A percentile compares a stretch with the other conserved stretches of the same genome.
These are phyloP conservation scores for Gossypium anomalum DNA, from an alignment of 345 rosid genomes.

Conservation along the genomic window DNA sequence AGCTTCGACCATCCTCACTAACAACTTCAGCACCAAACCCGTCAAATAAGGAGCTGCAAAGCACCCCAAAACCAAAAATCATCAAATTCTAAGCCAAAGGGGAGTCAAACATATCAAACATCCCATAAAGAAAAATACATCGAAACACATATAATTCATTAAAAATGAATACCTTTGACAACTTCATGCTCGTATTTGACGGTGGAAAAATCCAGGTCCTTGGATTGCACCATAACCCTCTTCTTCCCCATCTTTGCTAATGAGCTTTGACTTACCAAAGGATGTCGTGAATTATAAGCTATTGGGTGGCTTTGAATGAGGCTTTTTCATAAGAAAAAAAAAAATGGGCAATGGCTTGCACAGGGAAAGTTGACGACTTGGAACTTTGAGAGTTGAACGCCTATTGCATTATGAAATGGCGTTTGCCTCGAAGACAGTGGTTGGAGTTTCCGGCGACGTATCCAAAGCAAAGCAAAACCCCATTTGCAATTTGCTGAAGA, in stretches of 20 bases:
- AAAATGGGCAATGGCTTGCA: too few relatives aligned
- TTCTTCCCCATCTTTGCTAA: slow-evolving; percentile 51
- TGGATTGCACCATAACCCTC: slow-evolving; percentile 46
- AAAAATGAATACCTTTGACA: slow-evolving; percentile 41
- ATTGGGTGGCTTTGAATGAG: too few relatives aligned
- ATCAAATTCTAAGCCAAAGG: slow-evolving; percentile 12
- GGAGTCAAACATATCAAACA: neutral
- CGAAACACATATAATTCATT: neutral
- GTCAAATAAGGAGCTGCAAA: slow-evolving; percentile 73
- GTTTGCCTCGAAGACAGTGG: too few relatives aligned
- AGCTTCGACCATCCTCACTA: slow-evolving; percentile 52
- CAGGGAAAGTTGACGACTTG: too few relatives aligned
- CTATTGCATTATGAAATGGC: too few relatives aligned
- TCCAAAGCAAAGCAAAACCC: too few relatives aligned
- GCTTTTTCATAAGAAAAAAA: too few relatives aligned
- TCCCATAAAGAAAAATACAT: neutral
- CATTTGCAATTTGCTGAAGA: too few relatives aligned
- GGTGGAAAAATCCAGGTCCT: slow-evolving; percentile 48
- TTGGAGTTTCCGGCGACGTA: too few relatives aligned
- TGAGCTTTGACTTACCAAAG: neutral
- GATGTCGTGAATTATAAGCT: neutral
- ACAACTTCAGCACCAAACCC: slow-evolving; percentile 53
- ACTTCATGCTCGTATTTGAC: slow-evolving; percentile 47
- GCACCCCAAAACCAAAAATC: neutral
- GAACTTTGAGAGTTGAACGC: too few relatives aligned